Percentiles rank a stretch among this genome's conserved stretches.
Evolutionary conservation across 139 green algal genomes (phyloP).

Genomic region (Tetratostichococcus sp.): DNA sequence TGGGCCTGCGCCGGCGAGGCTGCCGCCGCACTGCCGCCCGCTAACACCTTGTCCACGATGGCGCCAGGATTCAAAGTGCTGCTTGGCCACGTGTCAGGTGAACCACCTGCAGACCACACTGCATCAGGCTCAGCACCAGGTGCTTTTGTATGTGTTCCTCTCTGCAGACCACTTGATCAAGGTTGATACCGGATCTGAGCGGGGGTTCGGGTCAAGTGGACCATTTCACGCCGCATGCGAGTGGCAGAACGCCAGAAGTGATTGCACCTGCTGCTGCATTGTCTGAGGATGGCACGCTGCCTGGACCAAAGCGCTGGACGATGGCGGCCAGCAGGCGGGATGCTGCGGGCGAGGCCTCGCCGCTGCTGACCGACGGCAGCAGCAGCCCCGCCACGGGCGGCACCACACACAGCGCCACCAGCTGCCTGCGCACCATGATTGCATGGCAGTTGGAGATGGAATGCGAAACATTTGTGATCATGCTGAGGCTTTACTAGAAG

Average conservation of each 20-base stretch:
- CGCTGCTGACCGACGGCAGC: background rate
- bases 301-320: background rate
- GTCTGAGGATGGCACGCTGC: background rate
- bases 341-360: background rate
- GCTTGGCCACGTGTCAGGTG: too few species aligned
- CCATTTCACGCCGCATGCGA: too few species aligned
- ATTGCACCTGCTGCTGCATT: background rate
- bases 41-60: background rate
- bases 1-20: background rate
- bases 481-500: too few species aligned
- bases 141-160: too few species aligned
- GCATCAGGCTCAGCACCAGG: too few species aligned
- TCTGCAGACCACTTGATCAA: too few species aligned
- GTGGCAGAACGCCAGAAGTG: too few species aligned
- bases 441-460: too few species aligned
- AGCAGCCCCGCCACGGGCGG: background rate
- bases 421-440: background rate
- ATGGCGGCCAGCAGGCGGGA: background rate
- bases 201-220: too few species aligned
- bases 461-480: too few species aligned
- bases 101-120: background rate
- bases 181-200: too few species aligned
- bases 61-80: background rate
- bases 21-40: too few species aligned
- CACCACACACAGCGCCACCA: background rate